A percentile compares a stretch with the other conserved stretches of the same genome.
Conservation (phyloP, 768 basidiomycete species). For the Boletus tylopilopsis region DNA sequence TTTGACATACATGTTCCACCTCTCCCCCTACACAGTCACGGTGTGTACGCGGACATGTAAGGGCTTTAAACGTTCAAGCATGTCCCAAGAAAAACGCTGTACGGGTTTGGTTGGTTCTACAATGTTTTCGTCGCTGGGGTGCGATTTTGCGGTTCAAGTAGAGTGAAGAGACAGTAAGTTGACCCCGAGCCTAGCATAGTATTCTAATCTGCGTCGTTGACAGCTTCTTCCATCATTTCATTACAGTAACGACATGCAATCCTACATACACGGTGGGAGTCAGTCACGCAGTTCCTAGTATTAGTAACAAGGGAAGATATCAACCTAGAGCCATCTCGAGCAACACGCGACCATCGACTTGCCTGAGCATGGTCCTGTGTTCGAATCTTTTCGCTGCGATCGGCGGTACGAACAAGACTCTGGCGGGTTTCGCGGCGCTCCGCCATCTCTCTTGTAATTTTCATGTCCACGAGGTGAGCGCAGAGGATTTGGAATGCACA, state of each 20-base stretch:
- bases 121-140: too few relatives aligned
- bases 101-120: too few relatives aligned
- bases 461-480: conserved; percentile 80
- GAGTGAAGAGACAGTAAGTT: too few relatives aligned
- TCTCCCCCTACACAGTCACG: too few relatives aligned
- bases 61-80: too few relatives aligned
- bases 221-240: conserved; percentile 50
- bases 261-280: conserved; percentile 89
- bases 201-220: conserved; percentile 26
- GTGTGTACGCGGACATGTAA: too few relatives aligned
- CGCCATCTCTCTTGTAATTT: conserved; percentile 65
- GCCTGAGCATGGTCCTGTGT: conserved; percentile 95
- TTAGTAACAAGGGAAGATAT: conserved; percentile 30
- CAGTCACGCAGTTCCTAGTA: conserved; percentile 93
- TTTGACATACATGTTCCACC: too few relatives aligned
- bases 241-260: conserved; percentile 69
- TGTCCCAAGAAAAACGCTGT: too few relatives aligned
- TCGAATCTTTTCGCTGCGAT: conserved; percentile 91
- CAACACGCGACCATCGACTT: neutral
- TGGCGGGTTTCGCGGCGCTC: conserved; percentile 66
- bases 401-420: conserved; percentile 74
- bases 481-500: conserved; percentile 89
- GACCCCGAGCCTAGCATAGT: too few relatives aligned
- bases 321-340: neutral
- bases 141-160: too few relatives aligned